Evolutionary conservation across 148 eudicot genomes (phyloP).

Genomic region (Rhododendron ovatum): DNA sequence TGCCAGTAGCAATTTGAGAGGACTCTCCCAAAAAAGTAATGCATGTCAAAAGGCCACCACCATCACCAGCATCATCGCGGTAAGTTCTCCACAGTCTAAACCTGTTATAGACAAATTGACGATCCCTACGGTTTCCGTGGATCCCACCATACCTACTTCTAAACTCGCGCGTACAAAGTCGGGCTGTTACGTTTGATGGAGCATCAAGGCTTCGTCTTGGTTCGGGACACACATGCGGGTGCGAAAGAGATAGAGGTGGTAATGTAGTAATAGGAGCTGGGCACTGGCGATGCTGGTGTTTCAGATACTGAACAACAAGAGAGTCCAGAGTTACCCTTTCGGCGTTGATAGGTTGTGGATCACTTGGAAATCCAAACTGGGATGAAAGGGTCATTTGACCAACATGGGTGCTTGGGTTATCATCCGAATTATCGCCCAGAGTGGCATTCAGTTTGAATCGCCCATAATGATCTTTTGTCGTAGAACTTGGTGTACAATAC

Average conservation of each 20-base stretch:
- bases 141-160: conserved; percentile 87
- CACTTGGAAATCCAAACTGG: conserved; percentile 42
- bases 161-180: conserved; percentile 84
- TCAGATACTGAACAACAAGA: conserved; percentile 85
- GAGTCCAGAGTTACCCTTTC: conserved; percentile 85
- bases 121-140: conserved; percentile 80
- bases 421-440: conserved; percentile 47
- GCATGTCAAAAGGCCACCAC: conserved; percentile 66
- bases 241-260: conserved; percentile 90
- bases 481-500: conserved; percentile 42
- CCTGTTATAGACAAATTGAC: conserved; percentile 87
- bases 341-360: conserved; percentile 44
- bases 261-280: conserved; percentile 97
- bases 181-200: conserved; percentile 83
- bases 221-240: conserved; percentile 95
- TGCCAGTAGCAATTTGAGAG: conserved; percentile 79
- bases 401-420: conserved; percentile 30
- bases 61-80: conserved; percentile 74
- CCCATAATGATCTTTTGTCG: conserved; percentile 45
- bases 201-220: conserved; percentile 83
- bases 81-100: conserved; percentile 94
- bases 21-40: conserved; percentile 83
- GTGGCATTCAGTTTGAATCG: conserved; percentile 31
- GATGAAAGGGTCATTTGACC: conserved; percentile 27
- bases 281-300: conserved; percentile 98